phyloP scores from a whole-genome alignment of 306 rosid genomes.

The Lathyrus sativus region DNA sequence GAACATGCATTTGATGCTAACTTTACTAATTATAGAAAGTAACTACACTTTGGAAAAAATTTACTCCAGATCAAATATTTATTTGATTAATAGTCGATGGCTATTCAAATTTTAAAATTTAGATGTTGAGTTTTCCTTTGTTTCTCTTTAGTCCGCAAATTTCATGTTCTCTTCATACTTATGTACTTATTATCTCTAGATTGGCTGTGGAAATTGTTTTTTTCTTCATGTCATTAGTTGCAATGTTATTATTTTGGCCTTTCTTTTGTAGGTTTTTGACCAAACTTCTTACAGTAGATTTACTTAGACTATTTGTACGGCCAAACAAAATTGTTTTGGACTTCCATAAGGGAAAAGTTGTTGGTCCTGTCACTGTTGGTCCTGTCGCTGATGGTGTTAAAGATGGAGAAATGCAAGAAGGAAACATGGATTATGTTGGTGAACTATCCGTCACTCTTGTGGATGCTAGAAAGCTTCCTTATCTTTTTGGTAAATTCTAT shows the following conservation, averaged over 20 bases:
- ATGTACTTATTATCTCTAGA: slow-evolving; percentile 28
- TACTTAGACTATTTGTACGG: slow-evolving; percentile 93
- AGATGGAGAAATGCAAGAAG: slow-evolving; percentile 85
- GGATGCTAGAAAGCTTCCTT: slow-evolving; percentile 92
- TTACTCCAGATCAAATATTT: slow-evolving; percentile 28
- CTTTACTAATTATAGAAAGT: slow-evolving; percentile 19
- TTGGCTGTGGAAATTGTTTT: slow-evolving; percentile 6
- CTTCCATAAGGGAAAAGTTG: slow-evolving; percentile 87
- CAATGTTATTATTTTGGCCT: slow-evolving; percentile 17
- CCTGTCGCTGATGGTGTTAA: slow-evolving; percentile 61
- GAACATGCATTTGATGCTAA: slow-evolving; percentile 16
- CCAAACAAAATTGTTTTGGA: slow-evolving; percentile 97
- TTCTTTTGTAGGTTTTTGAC: slow-evolving; percentile 76
- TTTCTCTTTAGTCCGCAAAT: too few species aligned
- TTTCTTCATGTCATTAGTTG: slow-evolving; percentile 17
- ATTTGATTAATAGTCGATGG: neutral
- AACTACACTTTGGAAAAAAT: slow-evolving; percentile 13
- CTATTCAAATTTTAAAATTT: neutral
- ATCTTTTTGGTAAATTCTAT: slow-evolving; percentile 68
- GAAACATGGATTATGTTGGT: slow-evolving; percentile 90
- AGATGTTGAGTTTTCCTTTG: neutral
- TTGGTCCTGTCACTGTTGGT: slow-evolving; percentile 73
- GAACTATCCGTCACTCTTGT: slow-evolving; percentile 94
- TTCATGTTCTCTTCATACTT: neutral
- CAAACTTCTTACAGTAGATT: slow-evolving; percentile 93